Percentiles rank a stretch among this genome's conserved stretches.
These are phyloP conservation scores for Lactuca sativa DNA, from an alignment of 129 eudicot species.

Conservation along the genomic window DNA sequence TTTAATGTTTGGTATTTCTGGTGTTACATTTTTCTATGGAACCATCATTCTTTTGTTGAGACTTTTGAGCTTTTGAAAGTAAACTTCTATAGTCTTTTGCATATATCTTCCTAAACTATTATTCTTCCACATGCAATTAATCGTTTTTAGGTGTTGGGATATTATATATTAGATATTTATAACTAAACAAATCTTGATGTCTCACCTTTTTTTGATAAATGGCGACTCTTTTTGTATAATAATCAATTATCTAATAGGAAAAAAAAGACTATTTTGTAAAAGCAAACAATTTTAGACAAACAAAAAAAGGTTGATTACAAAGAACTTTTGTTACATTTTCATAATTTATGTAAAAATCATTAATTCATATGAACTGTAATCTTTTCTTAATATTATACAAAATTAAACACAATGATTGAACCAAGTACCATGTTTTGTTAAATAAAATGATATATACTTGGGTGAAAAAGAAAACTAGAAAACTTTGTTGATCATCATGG, in stretches of 20 bases:
- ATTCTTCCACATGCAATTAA: too few relatives aligned
- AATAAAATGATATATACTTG: not conserved
- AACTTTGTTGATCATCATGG: conserved; percentile 9
- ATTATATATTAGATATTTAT: not conserved
- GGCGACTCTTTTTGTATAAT: not conserved
- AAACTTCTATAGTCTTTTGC: not conserved
- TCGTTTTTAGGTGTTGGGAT: not conserved
- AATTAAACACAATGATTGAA: not conserved
- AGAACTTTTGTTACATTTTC: not conserved
- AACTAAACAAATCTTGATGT: conserved; percentile 4
- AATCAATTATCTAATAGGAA: not conserved
- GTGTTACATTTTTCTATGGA: not conserved
- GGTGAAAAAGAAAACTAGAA: conserved; percentile 2
- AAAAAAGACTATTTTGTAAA: not conserved
- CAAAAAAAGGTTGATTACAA: not conserved
- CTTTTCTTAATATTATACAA: not conserved
- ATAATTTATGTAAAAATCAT: not conserved
- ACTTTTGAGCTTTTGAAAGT: not conserved
- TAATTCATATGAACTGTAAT: not conserved
- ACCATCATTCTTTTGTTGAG: not conserved
- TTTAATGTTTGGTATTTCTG: not conserved
- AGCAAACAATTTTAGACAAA: not conserved
- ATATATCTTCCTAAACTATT: not conserved
- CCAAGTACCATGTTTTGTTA: not conserved
- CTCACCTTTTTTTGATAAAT: too few relatives aligned